Evolutionary conservation across 176 grass and related monocot genomes (phyloP).

Genomic region (Triticum turgidum): DNA sequence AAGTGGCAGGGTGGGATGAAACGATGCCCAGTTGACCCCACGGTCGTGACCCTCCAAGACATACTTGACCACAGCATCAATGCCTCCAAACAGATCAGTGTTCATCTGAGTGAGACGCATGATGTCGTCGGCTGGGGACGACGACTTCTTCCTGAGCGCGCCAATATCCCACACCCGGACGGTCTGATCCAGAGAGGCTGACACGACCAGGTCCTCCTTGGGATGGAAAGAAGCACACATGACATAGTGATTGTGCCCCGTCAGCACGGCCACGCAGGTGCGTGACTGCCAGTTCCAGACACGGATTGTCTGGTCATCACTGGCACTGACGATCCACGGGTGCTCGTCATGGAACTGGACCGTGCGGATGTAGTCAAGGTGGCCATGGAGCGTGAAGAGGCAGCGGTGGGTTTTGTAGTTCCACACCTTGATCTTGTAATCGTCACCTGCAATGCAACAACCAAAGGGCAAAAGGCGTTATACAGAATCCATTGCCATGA

Average conservation of each 20-base stretch:
- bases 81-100: constrained; percentile 84
- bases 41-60: constrained; percentile 91
- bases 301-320: constrained; percentile 87
- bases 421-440: constrained; percentile 98
- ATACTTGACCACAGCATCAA: constrained; percentile 87
- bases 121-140: constrained; percentile 78
- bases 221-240: constrained; percentile 95
- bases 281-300: constrained; percentile 97
- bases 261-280: constrained; percentile 75
- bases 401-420: constrained; percentile 93
- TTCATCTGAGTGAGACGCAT: constrained; percentile 84
- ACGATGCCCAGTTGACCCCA: constrained; percentile 89
- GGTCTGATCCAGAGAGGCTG: constrained; percentile 84
- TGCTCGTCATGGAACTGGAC: constrained; percentile 85
- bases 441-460: constrained; percentile 60
- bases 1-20: constrained; percentile 76
- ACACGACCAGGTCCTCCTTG: constrained; percentile 89
- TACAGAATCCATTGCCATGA: background rate
- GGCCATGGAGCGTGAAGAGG: constrained; percentile 88
- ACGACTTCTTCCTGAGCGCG: constrained; percentile 66
- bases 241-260: constrained; percentile 92
- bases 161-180: constrained; percentile 91
- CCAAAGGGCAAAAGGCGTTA: background rate
- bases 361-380: constrained; percentile 90
- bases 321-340: constrained; percentile 88